Percentiles rank a stretch among this genome's conserved stretches.
Conservation (phyloP, 2,329 filamentous ascomycete genomes). For the Hortaea sp. region DNA sequence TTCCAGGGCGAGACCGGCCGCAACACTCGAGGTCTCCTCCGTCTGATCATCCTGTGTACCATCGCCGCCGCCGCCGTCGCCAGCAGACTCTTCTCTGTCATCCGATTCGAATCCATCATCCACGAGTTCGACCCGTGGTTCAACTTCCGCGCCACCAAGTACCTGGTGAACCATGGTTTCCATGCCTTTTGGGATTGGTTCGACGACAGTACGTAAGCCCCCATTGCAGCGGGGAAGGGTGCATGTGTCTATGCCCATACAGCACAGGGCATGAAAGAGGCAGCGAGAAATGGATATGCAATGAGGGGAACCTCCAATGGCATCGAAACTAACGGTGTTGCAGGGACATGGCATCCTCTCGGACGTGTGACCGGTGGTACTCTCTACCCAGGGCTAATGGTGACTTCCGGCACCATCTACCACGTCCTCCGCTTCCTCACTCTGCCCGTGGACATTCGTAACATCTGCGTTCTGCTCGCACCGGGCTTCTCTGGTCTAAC, state of each 20-base stretch:
- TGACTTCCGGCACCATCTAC: conserved; percentile 95
- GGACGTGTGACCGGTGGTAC: conserved; percentile 97
- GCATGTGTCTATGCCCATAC: too few relatives aligned
- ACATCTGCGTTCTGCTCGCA: conserved; percentile 94
- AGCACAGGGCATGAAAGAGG: too few relatives aligned
- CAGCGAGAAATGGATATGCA: too few relatives aligned
- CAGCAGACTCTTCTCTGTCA: conserved; percentile 95
- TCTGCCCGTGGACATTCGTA: conserved; percentile 93
- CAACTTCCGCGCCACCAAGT: conserved; percentile 98
- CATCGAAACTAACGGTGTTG: not conserved
- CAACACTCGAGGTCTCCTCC: conserved; percentile 74
- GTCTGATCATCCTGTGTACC: conserved; percentile 78
- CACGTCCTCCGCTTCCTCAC: conserved; percentile 81
- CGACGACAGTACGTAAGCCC: conserved; percentile 64
- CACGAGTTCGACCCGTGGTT: conserved; percentile 99
- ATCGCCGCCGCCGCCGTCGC: conserved; percentile 88
- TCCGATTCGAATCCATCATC: conserved; percentile 98
- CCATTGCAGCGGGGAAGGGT: not conserved
- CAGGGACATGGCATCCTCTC: conserved; percentile 94
- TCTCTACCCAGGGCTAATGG: conserved; percentile 97
- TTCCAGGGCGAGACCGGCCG: conserved; percentile 69
- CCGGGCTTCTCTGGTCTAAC: conserved; percentile 91
- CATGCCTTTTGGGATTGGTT: conserved; percentile 99
- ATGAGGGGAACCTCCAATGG: not conserved
- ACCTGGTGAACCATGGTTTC: conserved; percentile 92